Evolutionary conservation across 83 land plant species (phyloP), one percentile per base, ranked within the genome.

Genomic region (Picea mariana): DNA sequence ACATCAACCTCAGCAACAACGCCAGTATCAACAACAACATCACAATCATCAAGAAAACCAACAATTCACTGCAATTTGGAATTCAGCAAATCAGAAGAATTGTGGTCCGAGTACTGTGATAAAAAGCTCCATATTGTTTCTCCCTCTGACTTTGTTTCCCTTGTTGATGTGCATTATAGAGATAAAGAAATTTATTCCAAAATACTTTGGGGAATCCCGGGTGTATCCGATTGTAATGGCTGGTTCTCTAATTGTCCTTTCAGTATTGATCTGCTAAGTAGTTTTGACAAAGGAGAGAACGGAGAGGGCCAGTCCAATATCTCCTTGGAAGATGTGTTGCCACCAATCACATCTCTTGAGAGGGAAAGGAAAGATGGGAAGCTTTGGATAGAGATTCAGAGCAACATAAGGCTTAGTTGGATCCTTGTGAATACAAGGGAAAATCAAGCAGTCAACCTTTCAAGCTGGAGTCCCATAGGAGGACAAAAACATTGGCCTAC

Each of bases 231-330:
- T 21, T 23, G 79, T 15, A 27, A 64, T 42, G 90, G 81, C 1
- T 89, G 91, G 91, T 89, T 89, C 62, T 84, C 83, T 24, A 81
- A 55, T 18, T 87, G 89, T 42, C 91, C 91, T 60, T 89, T 89
- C 84, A 72, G 87, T 27, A 65, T 89, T 23, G 84, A 87, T 79
- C 40, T 84, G 26, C 49, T 85, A 2, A 81, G 64, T 5, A 16
- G 26, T 21, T 61, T 55, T 49, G 79, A 78, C 13, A 64, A 38
- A 13, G 75, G 21, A 4, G 90, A 76, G n/a, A 2, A 59, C 2
- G 47, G 42, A 3, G 65, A 60, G 62, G 76, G 75, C 38, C 76
- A 24, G 16, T 67, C 6, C 23, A 71, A 7, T 3, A n/a, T 67
- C 26, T 78, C 82, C 9, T 31, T 60, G 21, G 76, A 20, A 42